Base-by-base conservation (phyloP, 345 rosid species). In the Camelina sativa region DNA sequence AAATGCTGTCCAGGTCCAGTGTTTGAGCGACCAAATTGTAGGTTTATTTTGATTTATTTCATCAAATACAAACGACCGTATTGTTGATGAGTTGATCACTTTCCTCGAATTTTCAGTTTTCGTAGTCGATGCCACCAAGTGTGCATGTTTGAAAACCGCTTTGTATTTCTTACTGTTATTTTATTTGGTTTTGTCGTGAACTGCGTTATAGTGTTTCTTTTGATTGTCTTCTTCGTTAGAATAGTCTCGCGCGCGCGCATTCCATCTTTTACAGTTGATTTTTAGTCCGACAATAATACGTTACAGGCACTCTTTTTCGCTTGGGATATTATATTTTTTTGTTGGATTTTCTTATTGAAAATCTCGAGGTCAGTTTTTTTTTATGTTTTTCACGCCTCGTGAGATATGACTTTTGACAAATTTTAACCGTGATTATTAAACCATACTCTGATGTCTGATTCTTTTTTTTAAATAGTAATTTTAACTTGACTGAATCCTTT, bases 221-320 rank as follows among this genome's bases (percentile, higher is more conserved):
- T 6, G 17, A 7, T 48, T 67, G 20, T 25, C 28, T 4, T 25
- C 30, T 28, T 28, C 30, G 30, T 28, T 28, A 28, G 74, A 76
- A 69, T 52, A 62, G 75, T 76, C 75, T 68, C 57, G 79, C 28
- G 28, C 57, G 79, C 28, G 28, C 28, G 28, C 74, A 41, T 69
- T 76, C 79, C 79, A 69, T 12, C 56, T 32, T 76, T 61, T 76
- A 76, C 79, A 7, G 69, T 67, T 67, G 73, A 67, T 48, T 67
- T 67, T 58, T 74, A 41, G 67, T 28, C 46, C 47, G 61, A 59
- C 54, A 40, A 50, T 3, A 3, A 28, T 28, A 75, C 16, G 41
- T 30, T 40, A 13, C 43, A 57, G 34, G 52, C 67, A 23, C 66
- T 38, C 22, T 4, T 66, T 54, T 55, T 32, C 13, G 48, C 30